These are phyloP conservation scores for Kodamaea restingae DNA, from an alignment of 805 yeast species.

Conservation along the genomic window DNA sequence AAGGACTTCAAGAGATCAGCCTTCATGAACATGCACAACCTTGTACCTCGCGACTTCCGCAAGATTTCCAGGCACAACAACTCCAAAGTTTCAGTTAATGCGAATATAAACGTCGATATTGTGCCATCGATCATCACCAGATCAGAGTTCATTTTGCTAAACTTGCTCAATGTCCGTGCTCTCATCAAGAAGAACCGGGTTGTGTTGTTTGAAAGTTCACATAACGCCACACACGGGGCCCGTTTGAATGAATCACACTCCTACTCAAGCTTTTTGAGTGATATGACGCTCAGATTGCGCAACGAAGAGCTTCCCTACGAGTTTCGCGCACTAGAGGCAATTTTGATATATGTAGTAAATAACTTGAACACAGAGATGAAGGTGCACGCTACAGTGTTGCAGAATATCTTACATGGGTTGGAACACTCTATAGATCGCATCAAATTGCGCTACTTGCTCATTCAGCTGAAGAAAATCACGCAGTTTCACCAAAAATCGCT, in stretches of 20 bases:
- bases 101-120: conserved; percentile 38
- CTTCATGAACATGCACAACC: conserved; percentile 42
- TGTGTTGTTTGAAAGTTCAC: conserved; percentile 39
- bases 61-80: conserved; percentile 37
- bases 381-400: conserved; percentile 72
- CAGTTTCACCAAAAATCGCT: conserved; percentile 82
- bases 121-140: conserved; percentile 55
- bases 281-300: conserved; percentile 36
- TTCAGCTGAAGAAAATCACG: conserved; percentile 79
- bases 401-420: conserved; percentile 67
- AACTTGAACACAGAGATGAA: conserved; percentile 84
- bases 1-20: conserved; percentile 42
- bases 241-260: conserved; percentile 46
- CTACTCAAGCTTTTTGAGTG: conserved; percentile 40
- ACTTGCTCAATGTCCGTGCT: conserved; percentile 48
- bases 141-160: conserved; percentile 43
- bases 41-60: conserved; percentile 58
- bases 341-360: conserved; percentile 73
- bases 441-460: conserved; percentile 69
- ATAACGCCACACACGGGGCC: conserved; percentile 15
- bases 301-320: conserved; percentile 67
- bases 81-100: conserved; percentile 5
- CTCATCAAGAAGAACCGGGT: conserved; percentile 50
- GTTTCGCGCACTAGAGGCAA: conserved; percentile 83
- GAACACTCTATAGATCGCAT: conserved; percentile 81